Evolutionary conservation across 192 early-diverging fungal genomes (phyloP).

Genomic region (Allomyces arbusculus): DNA sequence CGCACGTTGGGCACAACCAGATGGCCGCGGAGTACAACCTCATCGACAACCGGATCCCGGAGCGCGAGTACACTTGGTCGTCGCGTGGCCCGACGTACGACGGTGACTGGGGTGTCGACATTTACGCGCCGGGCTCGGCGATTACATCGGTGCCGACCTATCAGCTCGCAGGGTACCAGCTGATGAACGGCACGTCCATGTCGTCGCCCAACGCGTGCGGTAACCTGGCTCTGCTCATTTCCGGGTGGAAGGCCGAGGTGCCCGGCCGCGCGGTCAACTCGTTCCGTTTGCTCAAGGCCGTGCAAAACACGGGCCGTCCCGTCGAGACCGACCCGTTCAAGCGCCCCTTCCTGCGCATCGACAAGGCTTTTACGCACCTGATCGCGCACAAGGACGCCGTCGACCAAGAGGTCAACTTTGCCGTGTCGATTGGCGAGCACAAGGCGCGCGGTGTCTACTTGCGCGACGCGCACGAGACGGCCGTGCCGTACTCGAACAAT

Average conservation of each 20-base stretch:
- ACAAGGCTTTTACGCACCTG: constrained; percentile 66
- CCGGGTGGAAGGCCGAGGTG: constrained; percentile 54
- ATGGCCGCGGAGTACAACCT: constrained; percentile 72
- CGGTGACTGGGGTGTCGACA: constrained; percentile 60
- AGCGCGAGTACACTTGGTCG: constrained; percentile 71
- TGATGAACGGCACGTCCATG: constrained; percentile 94
- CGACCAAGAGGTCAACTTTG: constrained; percentile 51
- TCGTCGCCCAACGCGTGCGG: constrained; percentile 76
- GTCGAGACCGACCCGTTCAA: constrained; percentile 49
- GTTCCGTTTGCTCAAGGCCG: constrained; percentile 60
- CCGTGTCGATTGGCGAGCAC: constrained; percentile 10
- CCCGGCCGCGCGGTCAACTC: constrained; percentile 39
- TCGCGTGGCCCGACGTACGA: constrained; percentile 70
- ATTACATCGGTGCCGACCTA: constrained; percentile 78
- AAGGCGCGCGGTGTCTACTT: constrained; percentile 66
- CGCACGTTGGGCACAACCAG: constrained; percentile 65
- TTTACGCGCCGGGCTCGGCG: constrained; percentile 78
- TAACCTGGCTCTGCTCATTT: constrained; percentile 64
- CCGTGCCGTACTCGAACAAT: constrained; percentile 28
- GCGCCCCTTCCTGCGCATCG: constrained; percentile 70
- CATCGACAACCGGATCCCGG: constrained; percentile 43
- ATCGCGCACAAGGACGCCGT: constrained; percentile 25
- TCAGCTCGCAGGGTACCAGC: constrained; percentile 37
- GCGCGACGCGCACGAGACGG: constrained; percentile 52
- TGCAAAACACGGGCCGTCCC: constrained; percentile 51